These are phyloP conservation scores for Castanopsis chinensis DNA, from an alignment of 306 rosid genomes.

Conservation along the genomic window DNA sequence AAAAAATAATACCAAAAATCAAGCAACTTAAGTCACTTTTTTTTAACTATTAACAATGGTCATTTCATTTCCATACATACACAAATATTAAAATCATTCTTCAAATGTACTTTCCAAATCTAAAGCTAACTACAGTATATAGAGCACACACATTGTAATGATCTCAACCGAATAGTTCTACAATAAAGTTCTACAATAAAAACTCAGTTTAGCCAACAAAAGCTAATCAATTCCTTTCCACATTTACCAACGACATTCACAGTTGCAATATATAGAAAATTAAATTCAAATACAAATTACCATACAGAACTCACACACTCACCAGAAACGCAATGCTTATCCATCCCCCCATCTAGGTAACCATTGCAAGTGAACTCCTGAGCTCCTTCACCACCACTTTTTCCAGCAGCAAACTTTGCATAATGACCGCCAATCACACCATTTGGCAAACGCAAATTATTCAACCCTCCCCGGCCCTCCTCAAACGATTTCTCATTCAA, in stretches of 20 bases:
- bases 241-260: neutral
- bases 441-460: slow-evolving; percentile 26
- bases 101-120: no score
- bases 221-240: neutral
- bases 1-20: no score
- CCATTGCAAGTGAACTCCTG: slow-evolving; percentile 41
- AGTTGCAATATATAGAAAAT: neutral
- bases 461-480: slow-evolving; percentile 25
- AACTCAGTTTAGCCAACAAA: neutral
- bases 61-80: neutral
- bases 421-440: slow-evolving; percentile 37
- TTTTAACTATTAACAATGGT: no score
- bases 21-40: no score
- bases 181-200: neutral
- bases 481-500: neutral
- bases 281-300: slow-evolving; percentile 6
- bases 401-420: slow-evolving; percentile 30
- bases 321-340: slow-evolving; percentile 49
- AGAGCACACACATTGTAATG: neutral
- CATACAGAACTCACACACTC: slow-evolving; percentile 22
- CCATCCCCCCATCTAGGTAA: slow-evolving; percentile 45
- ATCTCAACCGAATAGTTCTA: neutral
- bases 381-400: slow-evolving; percentile 27
- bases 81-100: neutral
- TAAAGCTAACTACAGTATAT: neutral